Evolutionary conservation across 768 basidiomycete genomes (phyloP), one percentile per base, ranked within the genome.

Genomic region (Amanita thiersii): DNA sequence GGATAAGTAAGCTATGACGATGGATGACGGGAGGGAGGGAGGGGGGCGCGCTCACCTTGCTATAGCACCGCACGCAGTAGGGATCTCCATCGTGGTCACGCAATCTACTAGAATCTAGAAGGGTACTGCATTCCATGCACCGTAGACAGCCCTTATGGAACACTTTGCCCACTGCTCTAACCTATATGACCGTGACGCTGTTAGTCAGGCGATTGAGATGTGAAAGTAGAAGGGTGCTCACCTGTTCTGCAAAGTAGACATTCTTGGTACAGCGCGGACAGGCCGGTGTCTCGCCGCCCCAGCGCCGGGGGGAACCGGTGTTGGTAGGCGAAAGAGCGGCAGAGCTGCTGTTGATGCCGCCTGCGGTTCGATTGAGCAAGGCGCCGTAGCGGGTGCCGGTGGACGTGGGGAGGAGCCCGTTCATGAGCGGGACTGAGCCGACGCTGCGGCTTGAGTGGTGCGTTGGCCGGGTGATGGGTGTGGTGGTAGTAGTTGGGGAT

Each of bases 201-300:
- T 21, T 17, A 14, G 15, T 15, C 33, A 35, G 19, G 26, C 26
- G 26, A 7, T 7, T 28, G 26, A 7, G 26, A n/a, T 28, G 15
- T 17, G 14, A 26, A 28, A 39, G 30, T 34, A 34, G 12, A n/a
- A n/a, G n/a, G 9, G 4, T 14, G 33, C 53, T 9, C 34, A 79
- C 85, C 72, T 86, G 85, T 57, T 90, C 86, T 10, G 87, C 86
- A 53, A 90, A 89, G 62, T 85, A 91, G 7, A 91, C 87, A 39
- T 71, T 80, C 69, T 83, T 78, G 26, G 65, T 66, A 49, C 87
- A 91, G 42, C 70, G 69, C 6, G 80, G 76, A 50, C 87, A 91
- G 14, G 54, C 54, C 14, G 86, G 82, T 5, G 76, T 74, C 15
- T 72, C 69, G 17, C 56, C 61, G 25, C 74, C 78, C 70, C 78